These are phyloP conservation scores for Perkinsus chesapeaki DNA, from an alignment of 169 alveolate species.

Conservation along the genomic window DNA sequence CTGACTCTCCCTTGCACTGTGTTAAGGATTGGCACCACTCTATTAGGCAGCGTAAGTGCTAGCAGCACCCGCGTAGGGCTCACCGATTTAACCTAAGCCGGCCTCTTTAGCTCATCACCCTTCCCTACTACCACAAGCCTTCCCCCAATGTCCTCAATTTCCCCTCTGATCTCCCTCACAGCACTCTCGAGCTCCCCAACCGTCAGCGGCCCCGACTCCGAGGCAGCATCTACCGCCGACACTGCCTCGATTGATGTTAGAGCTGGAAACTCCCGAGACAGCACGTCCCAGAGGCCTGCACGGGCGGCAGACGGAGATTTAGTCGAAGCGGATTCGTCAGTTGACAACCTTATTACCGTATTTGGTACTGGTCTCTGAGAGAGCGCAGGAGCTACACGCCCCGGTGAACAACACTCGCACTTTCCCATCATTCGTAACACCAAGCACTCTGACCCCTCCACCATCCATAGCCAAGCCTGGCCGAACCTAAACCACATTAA, in stretches of 20 bases:
- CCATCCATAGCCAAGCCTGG: neutral
- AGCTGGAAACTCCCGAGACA: neutral
- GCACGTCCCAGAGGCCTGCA: neutral
- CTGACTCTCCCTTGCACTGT: neutral
- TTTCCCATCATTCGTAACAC: neutral
- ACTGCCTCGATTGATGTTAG: neutral
- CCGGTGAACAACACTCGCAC: neutral
- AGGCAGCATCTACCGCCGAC: neutral
- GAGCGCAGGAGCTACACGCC: neutral
- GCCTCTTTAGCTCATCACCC: neutral
- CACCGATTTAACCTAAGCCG: neutral
- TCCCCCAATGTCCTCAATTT: neutral
- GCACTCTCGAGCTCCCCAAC: neutral
- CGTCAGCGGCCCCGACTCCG: neutral
- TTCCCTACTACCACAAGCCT: neutral
- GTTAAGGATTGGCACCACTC: neutral
- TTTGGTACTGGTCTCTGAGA: neutral
- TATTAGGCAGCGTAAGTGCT: neutral
- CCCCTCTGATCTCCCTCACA: neutral
- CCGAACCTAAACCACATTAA: neutral
- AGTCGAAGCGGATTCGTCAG: too few species aligned
- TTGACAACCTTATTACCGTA: neutral
- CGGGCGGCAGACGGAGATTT: neutral
- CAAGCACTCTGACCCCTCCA: neutral
- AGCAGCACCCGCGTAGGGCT: neutral